These are phyloP conservation scores for Comarum palustre DNA, from an alignment of 306 rosid species.

Conservation along the genomic window DNA sequence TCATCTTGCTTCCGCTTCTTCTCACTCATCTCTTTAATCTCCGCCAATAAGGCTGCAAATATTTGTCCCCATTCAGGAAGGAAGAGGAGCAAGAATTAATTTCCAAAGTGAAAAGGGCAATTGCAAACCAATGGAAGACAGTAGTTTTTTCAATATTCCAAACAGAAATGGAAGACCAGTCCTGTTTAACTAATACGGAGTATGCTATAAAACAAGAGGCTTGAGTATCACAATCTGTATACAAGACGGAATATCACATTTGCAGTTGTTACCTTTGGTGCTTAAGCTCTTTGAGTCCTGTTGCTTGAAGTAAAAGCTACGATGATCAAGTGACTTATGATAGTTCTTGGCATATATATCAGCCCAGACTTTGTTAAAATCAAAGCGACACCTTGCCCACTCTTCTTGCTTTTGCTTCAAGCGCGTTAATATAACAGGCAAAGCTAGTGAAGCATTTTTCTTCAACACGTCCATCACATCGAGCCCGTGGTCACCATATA, in stretches of 20 bases:
- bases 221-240: background rate
- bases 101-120: background rate
- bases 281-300: conserved; percentile 93
- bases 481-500: conserved; percentile 98
- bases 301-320: conserved; percentile 98
- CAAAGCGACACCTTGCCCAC: conserved; percentile 94
- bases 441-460: conserved; percentile 78
- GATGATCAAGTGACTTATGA: conserved; percentile 98
- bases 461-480: conserved; percentile 91
- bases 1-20: conserved; percentile 94
- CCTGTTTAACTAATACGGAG: background rate
- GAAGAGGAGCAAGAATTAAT: conserved; percentile 16
- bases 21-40: conserved; percentile 96
- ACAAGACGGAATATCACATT: background rate
- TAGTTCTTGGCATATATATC: conserved; percentile 94
- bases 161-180: background rate
- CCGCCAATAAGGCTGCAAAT: conserved; percentile 77
- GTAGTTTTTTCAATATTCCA: background rate
- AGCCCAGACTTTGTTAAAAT: conserved; percentile 97
- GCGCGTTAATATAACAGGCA: conserved; percentile 91
- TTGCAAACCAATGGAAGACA: background rate
- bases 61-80: background rate
- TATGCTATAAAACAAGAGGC: background rate
- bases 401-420: conserved; percentile 98
- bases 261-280: conserved; percentile 66